phyloP scores from a whole-genome alignment of 2,329 filamentous ascomycete species.

The Fusarium brevicatenulatum region DNA sequence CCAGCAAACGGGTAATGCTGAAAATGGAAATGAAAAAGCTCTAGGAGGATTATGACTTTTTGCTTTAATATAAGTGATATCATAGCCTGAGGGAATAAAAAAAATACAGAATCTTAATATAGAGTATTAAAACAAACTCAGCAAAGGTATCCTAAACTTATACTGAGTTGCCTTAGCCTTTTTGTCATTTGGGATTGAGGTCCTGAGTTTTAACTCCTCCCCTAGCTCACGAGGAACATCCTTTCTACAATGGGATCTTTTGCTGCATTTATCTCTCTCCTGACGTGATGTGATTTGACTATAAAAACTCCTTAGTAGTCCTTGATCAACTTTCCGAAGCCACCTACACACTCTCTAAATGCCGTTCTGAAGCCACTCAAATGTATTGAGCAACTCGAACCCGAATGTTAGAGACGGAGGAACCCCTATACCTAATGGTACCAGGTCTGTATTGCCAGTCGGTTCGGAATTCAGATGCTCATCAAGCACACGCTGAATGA shows the following conservation, averaged over 20 bases:
- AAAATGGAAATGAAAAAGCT: no score
- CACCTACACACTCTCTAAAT: not conserved
- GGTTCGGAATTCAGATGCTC: conserved; percentile 56
- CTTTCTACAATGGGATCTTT: not conserved
- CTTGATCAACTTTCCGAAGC: not conserved
- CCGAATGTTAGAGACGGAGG: conserved; percentile 51
- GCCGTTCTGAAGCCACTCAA: conserved; percentile 39
- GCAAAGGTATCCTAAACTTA: not conserved
- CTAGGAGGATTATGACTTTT: no score
- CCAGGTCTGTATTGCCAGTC: conserved; percentile 22
- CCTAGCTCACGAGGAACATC: not conserved
- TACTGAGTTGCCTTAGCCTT: not conserved
- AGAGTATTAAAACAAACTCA: no score
- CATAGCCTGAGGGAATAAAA: no score
- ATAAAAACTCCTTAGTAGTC: not conserved
- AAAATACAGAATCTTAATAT: no score
- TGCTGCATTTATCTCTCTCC: not conserved
- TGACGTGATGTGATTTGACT: not conserved
- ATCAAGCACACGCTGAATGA: conserved; percentile 62
- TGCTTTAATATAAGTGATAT: no score
- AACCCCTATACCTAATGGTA: conserved; percentile 47
- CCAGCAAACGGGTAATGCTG: no score
- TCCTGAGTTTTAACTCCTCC: not conserved
- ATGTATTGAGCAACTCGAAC: conserved; percentile 61
- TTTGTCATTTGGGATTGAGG: not conserved